phyloP scores from a whole-genome alignment of 2,329 filamentous ascomycete species.

The Penicillium aurantiogriseum region DNA sequence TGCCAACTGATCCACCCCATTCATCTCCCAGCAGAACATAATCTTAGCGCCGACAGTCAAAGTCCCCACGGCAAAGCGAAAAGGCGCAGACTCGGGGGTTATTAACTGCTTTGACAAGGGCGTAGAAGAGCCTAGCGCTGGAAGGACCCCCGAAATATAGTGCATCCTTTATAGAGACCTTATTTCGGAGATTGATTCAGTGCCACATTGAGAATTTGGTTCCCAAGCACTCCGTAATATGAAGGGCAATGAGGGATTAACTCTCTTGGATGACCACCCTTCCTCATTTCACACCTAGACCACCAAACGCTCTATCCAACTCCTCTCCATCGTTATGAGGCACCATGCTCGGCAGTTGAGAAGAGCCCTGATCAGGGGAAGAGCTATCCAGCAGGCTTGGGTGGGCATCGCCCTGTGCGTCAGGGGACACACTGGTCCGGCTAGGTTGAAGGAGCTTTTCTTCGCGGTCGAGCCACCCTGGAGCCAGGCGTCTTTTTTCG shows the following conservation, averaged over 20 bases:
- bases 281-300: slow-evolving; percentile 45
- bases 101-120: background rate
- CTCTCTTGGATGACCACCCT: background rate
- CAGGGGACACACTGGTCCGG: slow-evolving; percentile 17
- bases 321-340: slow-evolving; percentile 52
- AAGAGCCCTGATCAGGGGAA: slow-evolving; percentile 33
- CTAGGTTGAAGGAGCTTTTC: slow-evolving; percentile 59
- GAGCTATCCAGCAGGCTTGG: slow-evolving; percentile 41
- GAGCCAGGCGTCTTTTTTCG: slow-evolving; percentile 63
- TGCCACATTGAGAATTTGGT: no score
- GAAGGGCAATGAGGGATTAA: background rate
- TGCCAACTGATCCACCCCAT: background rate
- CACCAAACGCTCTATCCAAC: slow-evolving; percentile 54
- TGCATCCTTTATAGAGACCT: background rate
- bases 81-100: background rate
- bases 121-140: background rate
- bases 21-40: background rate
- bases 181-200: background rate
- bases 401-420: slow-evolving; percentile 15
- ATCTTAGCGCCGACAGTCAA: background rate
- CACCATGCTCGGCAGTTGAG: slow-evolving; percentile 40
- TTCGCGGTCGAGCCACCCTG: slow-evolving; percentile 63
- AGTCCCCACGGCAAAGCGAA: background rate
- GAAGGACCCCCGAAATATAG: background rate
- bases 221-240: background rate